Conservation (phyloP, 2,329 filamentous ascomycete genomes). For the Fusarium nematophilum region DNA sequence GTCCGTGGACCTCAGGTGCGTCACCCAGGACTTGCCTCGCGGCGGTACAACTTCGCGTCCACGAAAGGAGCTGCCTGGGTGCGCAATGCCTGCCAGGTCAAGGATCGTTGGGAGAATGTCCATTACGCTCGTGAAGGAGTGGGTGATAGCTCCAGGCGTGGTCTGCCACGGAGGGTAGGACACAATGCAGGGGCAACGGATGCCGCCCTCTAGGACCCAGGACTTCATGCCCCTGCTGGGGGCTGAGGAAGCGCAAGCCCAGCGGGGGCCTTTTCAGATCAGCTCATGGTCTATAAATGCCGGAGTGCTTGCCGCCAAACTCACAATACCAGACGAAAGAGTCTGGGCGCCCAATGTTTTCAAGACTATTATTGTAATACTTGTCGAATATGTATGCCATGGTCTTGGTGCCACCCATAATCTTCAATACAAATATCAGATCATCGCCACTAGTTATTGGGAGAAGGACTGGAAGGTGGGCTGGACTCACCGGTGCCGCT, state of each 20-base stretch:
- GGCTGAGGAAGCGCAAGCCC: slow-evolving; percentile 57
- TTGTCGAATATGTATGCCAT: slow-evolving; percentile 14
- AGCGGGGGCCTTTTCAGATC: slow-evolving; percentile 66
- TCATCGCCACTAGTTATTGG: no score
- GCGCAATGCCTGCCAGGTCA: slow-evolving; percentile 56
- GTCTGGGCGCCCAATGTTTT: slow-evolving; percentile 66
- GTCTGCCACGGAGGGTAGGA: slow-evolving; percentile 47
- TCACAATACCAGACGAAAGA: slow-evolving; percentile 72
- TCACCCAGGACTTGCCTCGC: slow-evolving; percentile 11
- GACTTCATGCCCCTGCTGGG: slow-evolving; percentile 51
- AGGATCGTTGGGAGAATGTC: slow-evolving; percentile 59
- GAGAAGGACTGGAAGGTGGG: not conserved
- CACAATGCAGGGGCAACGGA: slow-evolving; percentile 10
- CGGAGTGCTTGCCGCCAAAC: no score
- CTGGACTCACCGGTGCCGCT: slow-evolving; percentile 61
- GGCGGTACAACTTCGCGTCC: slow-evolving; percentile 5
- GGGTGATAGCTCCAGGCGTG: slow-evolving; percentile 52
- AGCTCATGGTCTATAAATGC: no score
- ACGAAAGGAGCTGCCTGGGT: slow-evolving; percentile 48
- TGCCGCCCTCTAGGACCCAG: slow-evolving; percentile 42
- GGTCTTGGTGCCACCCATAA: slow-evolving; percentile 43
- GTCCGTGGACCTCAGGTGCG: not conserved
- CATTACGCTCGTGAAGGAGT: slow-evolving; percentile 56
- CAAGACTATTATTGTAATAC: slow-evolving; percentile 60
- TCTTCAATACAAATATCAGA: not conserved